These are phyloP conservation scores for Ganoderma boninense DNA, from an alignment of 1,284 basidiomycete genomes.

Conservation along the genomic window DNA sequence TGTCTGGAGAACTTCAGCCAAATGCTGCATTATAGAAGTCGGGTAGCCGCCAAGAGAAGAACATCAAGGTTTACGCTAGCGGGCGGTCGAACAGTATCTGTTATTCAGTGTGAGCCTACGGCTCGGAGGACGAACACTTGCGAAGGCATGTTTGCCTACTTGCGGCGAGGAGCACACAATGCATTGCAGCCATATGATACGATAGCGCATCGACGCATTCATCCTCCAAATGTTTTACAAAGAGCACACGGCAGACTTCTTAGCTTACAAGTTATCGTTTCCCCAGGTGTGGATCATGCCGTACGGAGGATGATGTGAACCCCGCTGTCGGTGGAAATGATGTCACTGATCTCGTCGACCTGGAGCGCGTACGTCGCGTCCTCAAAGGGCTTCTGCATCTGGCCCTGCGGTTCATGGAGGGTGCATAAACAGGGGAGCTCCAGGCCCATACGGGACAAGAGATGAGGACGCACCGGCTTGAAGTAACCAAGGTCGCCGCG, in stretches of 20 bases:
- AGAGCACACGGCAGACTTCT: background rate
- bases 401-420: conserved; percentile 53
- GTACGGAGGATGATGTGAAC: conserved; percentile 95
- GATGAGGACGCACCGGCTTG: conserved; percentile 49
- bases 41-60: too few relatives aligned
- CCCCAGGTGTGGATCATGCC: conserved; percentile 53
- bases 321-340: conserved; percentile 95
- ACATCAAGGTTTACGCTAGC: too few relatives aligned
- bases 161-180: background rate
- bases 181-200: background rate
- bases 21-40: too few relatives aligned
- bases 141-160: background rate
- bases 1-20: too few relatives aligned
- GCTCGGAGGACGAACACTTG: background rate
- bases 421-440: background rate
- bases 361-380: conserved; percentile 86
- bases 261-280: background rate
- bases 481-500: conserved; percentile 92
- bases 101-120: too few relatives aligned
- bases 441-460: background rate
- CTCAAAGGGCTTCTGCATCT: conserved; percentile 99
- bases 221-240: background rate
- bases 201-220: background rate
- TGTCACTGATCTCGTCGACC: conserved; percentile 86
- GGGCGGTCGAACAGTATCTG: too few relatives aligned